A percentile compares a stretch with the other conserved stretches of the same genome.
These are phyloP conservation scores for Calendula officinalis DNA, from an alignment of 129 eudicot species.

Conservation along the genomic window DNA sequence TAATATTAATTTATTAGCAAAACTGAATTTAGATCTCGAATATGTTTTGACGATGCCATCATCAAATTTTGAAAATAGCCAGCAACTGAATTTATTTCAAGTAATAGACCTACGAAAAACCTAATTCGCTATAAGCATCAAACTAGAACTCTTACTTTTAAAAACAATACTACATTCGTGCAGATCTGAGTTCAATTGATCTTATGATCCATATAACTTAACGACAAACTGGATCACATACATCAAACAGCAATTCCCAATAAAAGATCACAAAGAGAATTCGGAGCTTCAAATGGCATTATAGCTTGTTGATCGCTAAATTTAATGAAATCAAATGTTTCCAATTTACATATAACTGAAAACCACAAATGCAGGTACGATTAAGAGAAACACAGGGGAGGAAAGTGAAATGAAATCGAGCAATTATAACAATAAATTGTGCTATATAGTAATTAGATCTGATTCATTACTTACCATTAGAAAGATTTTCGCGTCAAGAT, in stretches of 20 bases:
- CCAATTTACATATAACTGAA: conserved; percentile 13
- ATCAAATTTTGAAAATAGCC: neutral
- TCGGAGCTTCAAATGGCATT: neutral
- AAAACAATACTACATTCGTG: neutral
- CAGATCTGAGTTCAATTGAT: conserved; percentile 25
- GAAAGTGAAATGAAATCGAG: neutral
- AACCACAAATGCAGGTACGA: conserved; percentile 19
- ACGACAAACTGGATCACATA: conserved; percentile 13
- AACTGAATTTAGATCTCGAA: conserved; percentile 4
- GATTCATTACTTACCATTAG: conserved; percentile 28
- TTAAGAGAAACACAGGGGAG: conserved; percentile 4
- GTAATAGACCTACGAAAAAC: neutral
- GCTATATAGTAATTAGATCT: conserved; percentile 12
- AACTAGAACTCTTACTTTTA: neutral
- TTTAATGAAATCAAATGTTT: neutral
- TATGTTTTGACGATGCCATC: conserved; percentile 8
- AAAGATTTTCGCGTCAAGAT: conserved; percentile 30
- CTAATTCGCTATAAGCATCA: conserved; percentile 12
- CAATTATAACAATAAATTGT: neutral
- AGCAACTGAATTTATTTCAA: conserved; percentile 3
- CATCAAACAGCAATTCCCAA: neutral
- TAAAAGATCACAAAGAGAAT: conserved; percentile 16
- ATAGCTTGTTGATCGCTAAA: conserved; percentile 11
- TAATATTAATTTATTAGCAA: neutral
- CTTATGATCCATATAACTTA: conserved; percentile 10